Evolutionary conservation across 2,329 filamentous ascomycete species (phyloP).

Genomic region (Rutstroemia sydowiana): DNA sequence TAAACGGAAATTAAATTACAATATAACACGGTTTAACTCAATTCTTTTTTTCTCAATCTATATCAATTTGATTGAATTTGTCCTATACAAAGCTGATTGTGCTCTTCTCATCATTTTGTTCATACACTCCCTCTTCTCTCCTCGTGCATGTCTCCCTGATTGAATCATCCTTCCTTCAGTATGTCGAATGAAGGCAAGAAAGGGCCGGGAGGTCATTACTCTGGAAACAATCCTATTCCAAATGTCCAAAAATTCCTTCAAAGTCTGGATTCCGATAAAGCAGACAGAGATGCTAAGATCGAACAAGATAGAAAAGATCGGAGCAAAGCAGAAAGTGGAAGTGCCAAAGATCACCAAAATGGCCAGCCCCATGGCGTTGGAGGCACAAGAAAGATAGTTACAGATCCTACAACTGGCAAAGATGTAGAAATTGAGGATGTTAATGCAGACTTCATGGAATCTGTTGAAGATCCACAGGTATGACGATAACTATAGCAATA

Average conservation of each 20-base stretch:
- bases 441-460: slow-evolving; percentile 60
- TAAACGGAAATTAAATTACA: too few species aligned
- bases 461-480: slow-evolving; percentile 66
- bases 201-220: slow-evolving; percentile 15
- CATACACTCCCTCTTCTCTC: neutral
- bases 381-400: slow-evolving; percentile 53
- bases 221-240: slow-evolving; percentile 20
- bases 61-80: neutral
- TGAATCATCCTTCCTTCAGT: neutral
- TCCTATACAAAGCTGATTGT: neutral
- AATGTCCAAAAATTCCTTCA: slow-evolving; percentile 42
- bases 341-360: slow-evolving; percentile 39
- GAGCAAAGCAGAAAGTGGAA: slow-evolving; percentile 26
- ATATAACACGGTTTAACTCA: too few species aligned
- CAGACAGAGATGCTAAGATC: slow-evolving; percentile 62
- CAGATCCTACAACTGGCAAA: slow-evolving; percentile 81
- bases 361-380: slow-evolving; percentile 29
- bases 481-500: slow-evolving; percentile 11
- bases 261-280: slow-evolving; percentile 72
- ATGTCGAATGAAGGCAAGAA: slow-evolving; percentile 13
- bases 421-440: slow-evolving; percentile 82
- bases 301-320: slow-evolving; percentile 42
- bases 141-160: neutral
- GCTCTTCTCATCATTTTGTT: neutral
- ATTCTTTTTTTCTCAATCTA: too few species aligned